These are phyloP conservation scores for Nepenthes gracilis DNA, from an alignment of 148 eudicot genomes.

Conservation along the genomic window DNA sequence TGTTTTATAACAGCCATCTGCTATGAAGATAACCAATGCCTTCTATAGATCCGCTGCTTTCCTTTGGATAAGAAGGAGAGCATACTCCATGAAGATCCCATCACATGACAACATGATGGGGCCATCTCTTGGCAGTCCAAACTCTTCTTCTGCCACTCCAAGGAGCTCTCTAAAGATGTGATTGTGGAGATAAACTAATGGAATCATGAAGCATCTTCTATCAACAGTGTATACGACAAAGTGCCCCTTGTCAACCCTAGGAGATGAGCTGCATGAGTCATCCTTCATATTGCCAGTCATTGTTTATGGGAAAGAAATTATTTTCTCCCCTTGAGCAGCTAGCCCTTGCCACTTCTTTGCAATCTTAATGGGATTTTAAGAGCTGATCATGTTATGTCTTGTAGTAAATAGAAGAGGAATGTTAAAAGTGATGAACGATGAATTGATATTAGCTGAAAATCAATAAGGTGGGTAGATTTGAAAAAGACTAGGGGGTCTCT, in stretches of 20 bases:
- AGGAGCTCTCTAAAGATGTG: neutral
- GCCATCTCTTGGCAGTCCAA: constrained; percentile 25
- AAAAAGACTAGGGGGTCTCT: no score
- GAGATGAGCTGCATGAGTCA: neutral
- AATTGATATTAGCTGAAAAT: no score
- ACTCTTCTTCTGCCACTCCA: constrained; percentile 34
- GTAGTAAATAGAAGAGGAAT: neutral
- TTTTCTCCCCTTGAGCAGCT: constrained; percentile 15
- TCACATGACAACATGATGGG: constrained; percentile 39
- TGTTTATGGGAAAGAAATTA: constrained; percentile 9
- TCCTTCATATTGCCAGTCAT: neutral
- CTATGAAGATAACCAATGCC: constrained; percentile 6
- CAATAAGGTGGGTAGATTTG: no score
- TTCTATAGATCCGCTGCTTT: neutral
- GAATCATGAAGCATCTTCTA: neutral
- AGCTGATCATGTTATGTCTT: constrained; percentile 11
- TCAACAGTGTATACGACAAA: neutral
- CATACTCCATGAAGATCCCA: constrained; percentile 20
- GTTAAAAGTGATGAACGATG: no score
- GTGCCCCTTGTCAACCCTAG: neutral
- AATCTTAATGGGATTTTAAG: constrained; percentile 19
- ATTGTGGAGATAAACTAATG: neutral
- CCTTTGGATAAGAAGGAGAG: constrained; percentile 19
- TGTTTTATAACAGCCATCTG: constrained; percentile 1
- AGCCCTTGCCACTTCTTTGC: constrained; percentile 26